A percentile compares a stretch with the other conserved stretches of the same genome.
Evolutionary conservation across 2,329 filamentous ascomycete species (phyloP).

Genomic region (Pyrenophora seminiperda): DNA sequence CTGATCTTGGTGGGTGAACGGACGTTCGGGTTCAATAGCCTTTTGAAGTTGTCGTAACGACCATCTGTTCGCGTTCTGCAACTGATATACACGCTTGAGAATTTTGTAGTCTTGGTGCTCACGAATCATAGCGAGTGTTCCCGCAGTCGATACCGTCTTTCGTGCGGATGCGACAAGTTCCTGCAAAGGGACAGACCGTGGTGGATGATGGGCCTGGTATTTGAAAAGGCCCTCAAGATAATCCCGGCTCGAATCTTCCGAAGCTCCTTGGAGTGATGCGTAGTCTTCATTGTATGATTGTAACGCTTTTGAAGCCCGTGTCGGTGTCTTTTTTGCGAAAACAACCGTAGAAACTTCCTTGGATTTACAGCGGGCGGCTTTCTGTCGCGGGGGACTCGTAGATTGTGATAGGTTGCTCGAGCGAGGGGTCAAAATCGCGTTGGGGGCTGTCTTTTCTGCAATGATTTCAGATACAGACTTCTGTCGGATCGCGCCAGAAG

Average conservation of each 20-base stretch:
- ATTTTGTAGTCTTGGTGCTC: constrained; percentile 89
- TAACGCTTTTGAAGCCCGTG: constrained; percentile 35
- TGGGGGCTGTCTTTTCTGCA: constrained; percentile 59
- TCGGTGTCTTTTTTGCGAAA: constrained; percentile 68
- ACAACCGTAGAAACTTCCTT: constrained; percentile 76
- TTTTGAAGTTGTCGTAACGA: constrained; percentile 87
- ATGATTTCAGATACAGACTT: constrained; percentile 77
- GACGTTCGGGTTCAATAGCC: constrained; percentile 77
- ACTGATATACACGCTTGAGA: constrained; percentile 81
- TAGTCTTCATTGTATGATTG: constrained; percentile 48
- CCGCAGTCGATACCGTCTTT: constrained; percentile 86
- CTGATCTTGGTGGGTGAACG: constrained; percentile 81
- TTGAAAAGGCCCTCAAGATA: constrained; percentile 68
- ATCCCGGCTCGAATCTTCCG: constrained; percentile 57
- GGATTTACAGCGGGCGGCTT: constrained; percentile 47
- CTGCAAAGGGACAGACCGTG: constrained; percentile 60
- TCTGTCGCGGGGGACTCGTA: constrained; percentile 33
- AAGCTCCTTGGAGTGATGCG: constrained; percentile 53
- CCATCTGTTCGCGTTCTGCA: constrained; percentile 93
- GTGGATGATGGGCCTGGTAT: constrained; percentile 62
- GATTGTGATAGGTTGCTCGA: constrained; percentile 37
- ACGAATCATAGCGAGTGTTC: constrained; percentile 80
- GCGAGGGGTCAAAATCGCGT: constrained; percentile 51
- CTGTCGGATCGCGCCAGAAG: constrained; percentile 71
- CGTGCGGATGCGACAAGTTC: constrained; percentile 80